Evolutionary conservation across 345 rosid genomes (phyloP).

Genomic region (Anacardium occidentale): DNA sequence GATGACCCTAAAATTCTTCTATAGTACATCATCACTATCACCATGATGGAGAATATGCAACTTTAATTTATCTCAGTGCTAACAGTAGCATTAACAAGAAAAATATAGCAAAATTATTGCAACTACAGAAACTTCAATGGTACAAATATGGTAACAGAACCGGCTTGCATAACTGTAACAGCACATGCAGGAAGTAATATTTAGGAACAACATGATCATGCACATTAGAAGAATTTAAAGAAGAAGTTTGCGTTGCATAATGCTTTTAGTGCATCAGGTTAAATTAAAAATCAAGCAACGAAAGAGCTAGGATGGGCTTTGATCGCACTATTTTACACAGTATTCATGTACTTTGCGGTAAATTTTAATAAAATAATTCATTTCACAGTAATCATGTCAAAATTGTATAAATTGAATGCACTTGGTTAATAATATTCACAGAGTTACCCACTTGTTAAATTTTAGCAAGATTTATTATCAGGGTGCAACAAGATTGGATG

Average conservation of each 20-base stretch:
- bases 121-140: not conserved
- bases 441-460: no score
- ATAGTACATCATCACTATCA: not conserved
- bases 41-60: not conserved
- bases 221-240: not conserved
- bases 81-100: not conserved
- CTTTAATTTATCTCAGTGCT: not conserved
- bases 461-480: no score
- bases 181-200: not conserved
- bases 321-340: not conserved
- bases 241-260: not conserved
- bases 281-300: not conserved
- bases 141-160: not conserved
- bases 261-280: not conserved
- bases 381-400: no score
- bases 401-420: no score
- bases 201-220: not conserved
- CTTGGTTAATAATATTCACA: no score
- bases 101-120: not conserved
- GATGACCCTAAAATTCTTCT: not conserved
- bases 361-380: no score
- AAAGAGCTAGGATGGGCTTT: not conserved
- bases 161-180: not conserved
- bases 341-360: not conserved
- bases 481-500: no score